Percentiles rank a stretch among this genome's conserved stretches.
phyloP scores from a whole-genome alignment of 2,329 filamentous ascomycete species.

The Cercospora berteroae region DNA sequence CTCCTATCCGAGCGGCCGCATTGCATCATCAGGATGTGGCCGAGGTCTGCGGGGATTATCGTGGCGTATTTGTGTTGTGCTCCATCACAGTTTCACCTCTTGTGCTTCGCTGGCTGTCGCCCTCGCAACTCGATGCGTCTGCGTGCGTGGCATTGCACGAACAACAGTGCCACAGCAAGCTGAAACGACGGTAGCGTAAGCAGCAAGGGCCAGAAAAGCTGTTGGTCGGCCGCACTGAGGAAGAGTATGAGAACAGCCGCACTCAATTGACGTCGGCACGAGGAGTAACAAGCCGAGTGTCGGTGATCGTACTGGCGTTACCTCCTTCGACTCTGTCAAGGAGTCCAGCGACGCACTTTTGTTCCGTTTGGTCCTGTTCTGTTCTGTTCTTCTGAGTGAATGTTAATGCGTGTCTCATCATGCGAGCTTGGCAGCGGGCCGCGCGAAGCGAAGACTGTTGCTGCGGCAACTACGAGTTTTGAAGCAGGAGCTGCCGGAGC shows the following conservation, averaged over 20 bases:
- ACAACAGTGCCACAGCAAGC: not conserved
- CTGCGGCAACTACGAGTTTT: not conserved
- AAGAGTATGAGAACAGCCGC: not conserved
- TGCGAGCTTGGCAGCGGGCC: not conserved
- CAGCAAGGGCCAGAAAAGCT: not conserved
- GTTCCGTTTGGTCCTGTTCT: no score
- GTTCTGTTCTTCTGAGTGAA: no score
- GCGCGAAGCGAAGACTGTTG: not conserved
- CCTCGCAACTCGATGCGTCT: conserved; percentile 1
- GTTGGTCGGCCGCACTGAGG: not conserved
- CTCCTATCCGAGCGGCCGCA: not conserved
- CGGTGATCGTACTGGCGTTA: not conserved
- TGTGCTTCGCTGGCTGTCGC: not conserved
- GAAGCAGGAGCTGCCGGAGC: not conserved
- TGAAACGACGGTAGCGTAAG: not conserved
- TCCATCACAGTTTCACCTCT: not conserved
- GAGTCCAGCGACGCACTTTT: no score
- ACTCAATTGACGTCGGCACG: not conserved
- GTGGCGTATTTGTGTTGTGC: not conserved
- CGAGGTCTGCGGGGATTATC: not conserved
- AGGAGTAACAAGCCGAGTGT: not conserved
- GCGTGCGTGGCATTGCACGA: not conserved
- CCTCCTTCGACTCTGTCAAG: not conserved
- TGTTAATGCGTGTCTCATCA: not conserved
- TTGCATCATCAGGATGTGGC: not conserved